Percentiles rank a stretch among this genome's conserved stretches.
These are phyloP conservation scores for Arthrobotrys iridis DNA, from an alignment of 2,329 filamentous ascomycete genomes.

Conservation along the genomic window DNA sequence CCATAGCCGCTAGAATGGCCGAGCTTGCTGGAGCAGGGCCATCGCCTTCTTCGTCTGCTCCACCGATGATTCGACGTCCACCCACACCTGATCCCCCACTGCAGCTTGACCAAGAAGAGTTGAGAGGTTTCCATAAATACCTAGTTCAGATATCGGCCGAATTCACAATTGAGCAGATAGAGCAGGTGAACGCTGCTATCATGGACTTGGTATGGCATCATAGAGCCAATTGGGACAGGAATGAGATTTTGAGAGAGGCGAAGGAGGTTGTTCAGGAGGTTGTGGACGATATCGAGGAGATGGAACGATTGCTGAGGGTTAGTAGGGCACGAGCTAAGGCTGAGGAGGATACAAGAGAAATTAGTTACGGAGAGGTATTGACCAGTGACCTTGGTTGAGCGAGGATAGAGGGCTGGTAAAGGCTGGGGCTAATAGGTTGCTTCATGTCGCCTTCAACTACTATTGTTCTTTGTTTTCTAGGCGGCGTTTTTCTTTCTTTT, in stretches of 20 bases:
- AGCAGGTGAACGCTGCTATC: slow-evolving; percentile 87
- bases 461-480: not conserved
- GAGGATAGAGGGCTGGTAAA: not conserved
- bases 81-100: slow-evolving; percentile 54
- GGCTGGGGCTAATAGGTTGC: not conserved
- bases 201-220: slow-evolving; percentile 90
- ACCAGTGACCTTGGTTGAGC: slow-evolving; percentile 39
- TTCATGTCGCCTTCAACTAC: not conserved
- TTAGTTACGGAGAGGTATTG: slow-evolving; percentile 50
- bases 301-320: slow-evolving; percentile 62
- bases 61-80: slow-evolving; percentile 60
- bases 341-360: slow-evolving; percentile 16
- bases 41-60: slow-evolving; percentile 57
- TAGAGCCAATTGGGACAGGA: slow-evolving; percentile 83
- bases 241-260: slow-evolving; percentile 73
- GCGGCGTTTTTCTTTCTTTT: slow-evolving; percentile 5
- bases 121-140: slow-evolving; percentile 70
- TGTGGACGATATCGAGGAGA: slow-evolving; percentile 73
- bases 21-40: slow-evolving; percentile 25
- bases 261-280: slow-evolving; percentile 78
- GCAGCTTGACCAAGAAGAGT: slow-evolving; percentile 65
- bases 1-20: slow-evolving; percentile 60
- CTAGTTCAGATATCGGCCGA: slow-evolving; percentile 76
- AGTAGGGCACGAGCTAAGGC: slow-evolving; percentile 38
- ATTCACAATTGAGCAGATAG: slow-evolving; percentile 89